phyloP scores from a whole-genome alignment of 257 asterid species.

The Craterostigma plantagineum region DNA sequence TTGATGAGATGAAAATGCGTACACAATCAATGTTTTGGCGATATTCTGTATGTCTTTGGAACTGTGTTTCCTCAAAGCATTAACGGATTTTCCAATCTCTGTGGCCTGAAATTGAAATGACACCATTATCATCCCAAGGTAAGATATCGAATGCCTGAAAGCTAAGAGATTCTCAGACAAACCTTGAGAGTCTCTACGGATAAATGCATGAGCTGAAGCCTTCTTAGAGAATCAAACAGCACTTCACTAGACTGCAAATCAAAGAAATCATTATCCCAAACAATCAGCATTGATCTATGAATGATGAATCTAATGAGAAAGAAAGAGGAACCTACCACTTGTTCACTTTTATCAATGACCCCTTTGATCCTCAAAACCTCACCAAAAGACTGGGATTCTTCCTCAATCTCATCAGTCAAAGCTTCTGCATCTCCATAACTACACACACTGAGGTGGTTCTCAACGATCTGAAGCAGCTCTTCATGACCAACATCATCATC shows the following conservation, averaged over 20 bases:
- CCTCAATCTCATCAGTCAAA: conserved; percentile 76
- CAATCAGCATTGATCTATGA: background rate
- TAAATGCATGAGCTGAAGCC: conserved; percentile 64
- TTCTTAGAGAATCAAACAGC: conserved; percentile 51
- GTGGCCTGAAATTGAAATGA: conserved; percentile 30
- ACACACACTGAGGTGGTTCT: conserved; percentile 24
- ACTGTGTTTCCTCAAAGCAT: conserved; percentile 29
- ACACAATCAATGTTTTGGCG: conserved; percentile 27
- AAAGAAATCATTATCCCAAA: background rate
- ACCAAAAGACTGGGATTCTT: conserved; percentile 32
- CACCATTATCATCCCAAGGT: conserved; percentile 2
- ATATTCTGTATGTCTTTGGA: conserved; percentile 31
- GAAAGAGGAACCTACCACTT: conserved; percentile 35
- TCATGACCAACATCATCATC: conserved; percentile 16
- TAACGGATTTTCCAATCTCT: conserved; percentile 41
- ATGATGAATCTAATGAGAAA: background rate
- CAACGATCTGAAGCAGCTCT: conserved; percentile 24
- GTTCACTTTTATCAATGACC: conserved; percentile 32
- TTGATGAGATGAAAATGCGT: conserved; percentile 11
- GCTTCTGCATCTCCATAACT: conserved; percentile 80
- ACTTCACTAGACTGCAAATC: conserved; percentile 33
- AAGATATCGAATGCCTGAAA: conserved; percentile 6
- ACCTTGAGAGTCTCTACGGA: conserved; percentile 77
- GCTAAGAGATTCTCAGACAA: conserved; percentile 5
- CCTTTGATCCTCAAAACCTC: conserved; percentile 78